Conservation (phyloP, 305 asterid species). For the Fraxinus sp. region DNA sequence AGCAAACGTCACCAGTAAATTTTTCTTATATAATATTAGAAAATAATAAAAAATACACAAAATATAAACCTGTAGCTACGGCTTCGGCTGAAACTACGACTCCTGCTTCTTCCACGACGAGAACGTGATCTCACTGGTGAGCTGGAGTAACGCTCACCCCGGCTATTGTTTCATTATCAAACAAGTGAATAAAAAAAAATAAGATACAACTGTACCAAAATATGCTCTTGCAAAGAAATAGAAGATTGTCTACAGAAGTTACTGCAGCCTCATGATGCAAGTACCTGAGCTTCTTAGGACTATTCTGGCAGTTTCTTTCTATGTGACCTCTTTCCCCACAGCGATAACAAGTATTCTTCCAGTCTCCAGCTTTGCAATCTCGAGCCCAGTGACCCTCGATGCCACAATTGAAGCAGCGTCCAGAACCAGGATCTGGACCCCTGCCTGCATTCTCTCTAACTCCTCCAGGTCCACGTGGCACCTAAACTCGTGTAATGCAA, state of each 20-base stretch:
- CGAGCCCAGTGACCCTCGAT: slow-evolving; percentile 82
- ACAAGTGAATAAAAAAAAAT: neutral
- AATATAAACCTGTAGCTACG: slow-evolving; percentile 55
- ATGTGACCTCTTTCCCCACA: slow-evolving; percentile 80
- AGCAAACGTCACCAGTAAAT: neutral
- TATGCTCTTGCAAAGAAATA: neutral
- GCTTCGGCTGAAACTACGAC: slow-evolving; percentile 53
- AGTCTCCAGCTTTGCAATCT: slow-evolving; percentile 78
- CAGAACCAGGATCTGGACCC: slow-evolving; percentile 72
- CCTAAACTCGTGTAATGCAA: slow-evolving; percentile 30
- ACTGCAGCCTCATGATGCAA: neutral
- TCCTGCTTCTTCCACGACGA: slow-evolving; percentile 52
- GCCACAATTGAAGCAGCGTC: slow-evolving; percentile 79
- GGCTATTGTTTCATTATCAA: slow-evolving; percentile 26
- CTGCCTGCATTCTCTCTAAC: slow-evolving; percentile 54
- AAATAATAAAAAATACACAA: neutral
- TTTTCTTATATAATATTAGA: neutral
- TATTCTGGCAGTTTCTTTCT: slow-evolving; percentile 61
- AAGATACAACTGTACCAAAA: neutral
- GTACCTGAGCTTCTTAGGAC: slow-evolving; percentile 60
- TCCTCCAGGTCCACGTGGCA: slow-evolving; percentile 75
- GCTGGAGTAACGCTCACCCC: slow-evolving; percentile 54
- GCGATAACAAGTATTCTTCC: slow-evolving; percentile 77
- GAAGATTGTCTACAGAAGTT: slow-evolving; percentile 1
- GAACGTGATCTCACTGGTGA: slow-evolving; percentile 51